phyloP scores from a whole-genome alignment of 768 basidiomycete species.

The Cytidiella melzeri region DNA sequence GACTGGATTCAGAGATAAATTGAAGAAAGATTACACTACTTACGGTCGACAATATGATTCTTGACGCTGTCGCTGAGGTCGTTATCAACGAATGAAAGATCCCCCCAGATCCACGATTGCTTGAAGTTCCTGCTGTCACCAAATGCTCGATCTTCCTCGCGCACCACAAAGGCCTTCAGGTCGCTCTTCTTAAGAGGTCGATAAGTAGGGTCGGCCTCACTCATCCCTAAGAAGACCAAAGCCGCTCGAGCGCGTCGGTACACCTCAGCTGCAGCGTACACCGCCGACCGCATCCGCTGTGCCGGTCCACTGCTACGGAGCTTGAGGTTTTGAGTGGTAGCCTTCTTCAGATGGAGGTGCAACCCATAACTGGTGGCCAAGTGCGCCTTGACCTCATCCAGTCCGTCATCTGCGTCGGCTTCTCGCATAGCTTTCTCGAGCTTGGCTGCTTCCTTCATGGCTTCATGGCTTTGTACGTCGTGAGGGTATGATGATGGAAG shows the following conservation, averaged over 20 bases:
- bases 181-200: background rate
- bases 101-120: slow-evolving; percentile 11
- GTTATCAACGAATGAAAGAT: background rate
- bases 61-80: background rate
- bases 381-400: slow-evolving; percentile 24
- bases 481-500: background rate
- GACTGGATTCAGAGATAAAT: background rate
- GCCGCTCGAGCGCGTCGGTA: background rate
- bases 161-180: slow-evolving; percentile 3
- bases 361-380: slow-evolving; percentile 13
- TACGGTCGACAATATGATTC: background rate
- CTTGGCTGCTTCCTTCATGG: background rate
- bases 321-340: background rate
- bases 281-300: background rate
- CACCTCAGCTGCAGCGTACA: background rate
- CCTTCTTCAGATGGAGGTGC: background rate
- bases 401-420: slow-evolving; percentile 22
- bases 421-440: slow-evolving; percentile 3
- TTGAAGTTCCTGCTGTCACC: slow-evolving; percentile 2
- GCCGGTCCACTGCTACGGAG: too few relatives aligned
- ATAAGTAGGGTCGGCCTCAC: background rate
- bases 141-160: background rate
- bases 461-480: background rate
- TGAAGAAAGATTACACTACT: background rate
- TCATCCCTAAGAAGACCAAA: background rate